These are phyloP conservation scores for Infundibulicybe gibba DNA, from an alignment of 768 basidiomycete species.

Conservation along the genomic window DNA sequence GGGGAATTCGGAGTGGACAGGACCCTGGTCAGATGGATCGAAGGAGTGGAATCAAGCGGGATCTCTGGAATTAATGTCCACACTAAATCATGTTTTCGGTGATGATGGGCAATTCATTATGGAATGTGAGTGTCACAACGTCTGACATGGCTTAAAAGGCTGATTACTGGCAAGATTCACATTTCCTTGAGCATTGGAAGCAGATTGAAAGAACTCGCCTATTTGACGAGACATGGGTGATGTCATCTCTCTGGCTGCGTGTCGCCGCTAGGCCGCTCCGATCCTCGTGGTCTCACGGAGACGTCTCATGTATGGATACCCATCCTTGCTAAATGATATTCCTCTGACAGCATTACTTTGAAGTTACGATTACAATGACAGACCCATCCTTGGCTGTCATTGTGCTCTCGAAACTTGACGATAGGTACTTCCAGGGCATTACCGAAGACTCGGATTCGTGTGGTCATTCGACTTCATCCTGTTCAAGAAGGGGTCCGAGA, in stretches of 20 bases:
- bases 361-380: conserved; percentile 44
- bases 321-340: background rate
- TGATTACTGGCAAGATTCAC: conserved; percentile 30
- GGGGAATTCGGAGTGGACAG: conserved; percentile 38
- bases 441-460: conserved; percentile 30
- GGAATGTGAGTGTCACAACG: conserved; percentile 24
- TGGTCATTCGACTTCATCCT: conserved; percentile 52
- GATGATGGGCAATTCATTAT: conserved; percentile 41
- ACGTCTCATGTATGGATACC: conserved; percentile 45
- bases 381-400: conserved; percentile 38
- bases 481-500: conserved; percentile 41
- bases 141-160: background rate
- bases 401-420: conserved; percentile 49
- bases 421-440: conserved; percentile 46
- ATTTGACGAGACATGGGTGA: conserved; percentile 47
- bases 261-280: conserved; percentile 36
- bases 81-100: conserved; percentile 33
- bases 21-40: conserved; percentile 38
- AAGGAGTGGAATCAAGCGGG: conserved; percentile 36
- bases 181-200: conserved; percentile 45
- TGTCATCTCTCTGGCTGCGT: conserved; percentile 50
- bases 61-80: conserved; percentile 32
- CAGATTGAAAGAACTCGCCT: conserved; percentile 44
- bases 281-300: conserved; percentile 50
- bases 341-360: background rate